Evolutionary conservation across 148 eudicot species (phyloP), one percentile per base, ranked within the genome.

Genomic region (Chenopodium suecicum): DNA sequence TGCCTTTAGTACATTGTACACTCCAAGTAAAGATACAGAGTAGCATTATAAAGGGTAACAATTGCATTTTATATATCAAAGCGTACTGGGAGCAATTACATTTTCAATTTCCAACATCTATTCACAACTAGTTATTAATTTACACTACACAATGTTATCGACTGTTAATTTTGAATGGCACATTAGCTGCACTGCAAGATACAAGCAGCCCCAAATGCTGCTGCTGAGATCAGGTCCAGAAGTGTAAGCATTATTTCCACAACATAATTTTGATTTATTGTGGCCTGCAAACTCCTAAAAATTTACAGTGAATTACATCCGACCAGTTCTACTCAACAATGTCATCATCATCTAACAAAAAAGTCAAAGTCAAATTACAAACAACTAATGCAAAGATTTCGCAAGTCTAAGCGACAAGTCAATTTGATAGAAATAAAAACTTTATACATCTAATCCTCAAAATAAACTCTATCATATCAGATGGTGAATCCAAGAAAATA

Each of bases 401-500:
- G 25, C 46, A 46, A 47, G 71, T 75, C 62, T 60, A 62, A 60
- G 64, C 71, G 70, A 71, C 81, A 58, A 50, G 86, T 84, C 83
- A 84, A 63, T 71, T 56, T 60, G 77, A 63, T 37, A 80, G 83
- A 77, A 66, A 77, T 72, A 71, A 20, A 47, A 62, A 77, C 86
- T 84, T 84, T 84, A 76, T 77, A 84, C 86, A 84, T 77, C 86
- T 77, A 84, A 64, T 74, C 77, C 79, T 47, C 48, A 73, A 66
- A 83, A 64, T 67, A 77, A 78, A 72, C 64, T 47, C 80, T 56
- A 76, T 77, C 77, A 75, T 68, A 70, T 70, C 73, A 76, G 75
- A 69, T 5, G 27, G 47, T 54, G 44, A 84, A 84, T 70, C 76
- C 74, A 67, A 68, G 41, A 75, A 63, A 62, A 20, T 5, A 48